phyloP scores from a whole-genome alignment of 305 asterid species.

The Solanum hybrid region DNA sequence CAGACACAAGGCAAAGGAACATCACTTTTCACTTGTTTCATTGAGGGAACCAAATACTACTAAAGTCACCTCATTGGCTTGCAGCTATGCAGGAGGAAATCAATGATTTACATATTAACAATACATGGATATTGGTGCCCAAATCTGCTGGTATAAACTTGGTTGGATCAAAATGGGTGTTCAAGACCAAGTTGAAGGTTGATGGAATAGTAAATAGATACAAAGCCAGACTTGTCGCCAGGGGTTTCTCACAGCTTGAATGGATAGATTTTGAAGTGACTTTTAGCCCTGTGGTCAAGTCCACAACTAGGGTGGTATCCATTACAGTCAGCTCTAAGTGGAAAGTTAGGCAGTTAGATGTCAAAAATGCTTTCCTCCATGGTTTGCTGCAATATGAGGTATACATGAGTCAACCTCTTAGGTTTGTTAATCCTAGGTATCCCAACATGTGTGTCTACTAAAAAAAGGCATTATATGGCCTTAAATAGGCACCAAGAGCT shows the following conservation, averaged over 20 bases:
- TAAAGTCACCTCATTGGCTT: not conserved
- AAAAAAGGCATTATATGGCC: not conserved
- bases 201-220: not conserved
- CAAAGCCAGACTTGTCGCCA: not conserved
- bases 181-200: not conserved
- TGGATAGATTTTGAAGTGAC: too few relatives aligned
- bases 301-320: not conserved
- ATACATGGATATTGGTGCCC: not conserved
- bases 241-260: not conserved
- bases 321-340: not conserved
- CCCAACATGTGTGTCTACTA: not conserved
- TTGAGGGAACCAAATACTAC: not conserved
- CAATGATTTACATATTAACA: not conserved
- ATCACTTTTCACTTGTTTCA: not conserved
- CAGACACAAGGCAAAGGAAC: not conserved
- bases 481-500: not conserved
- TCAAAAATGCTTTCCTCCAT: not conserved
- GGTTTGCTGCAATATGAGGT: not conserved
- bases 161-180: not conserved
- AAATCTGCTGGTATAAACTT: not conserved
- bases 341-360: not conserved
- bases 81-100: not conserved
- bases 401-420: not conserved
- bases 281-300: not conserved
- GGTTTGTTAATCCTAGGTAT: too few relatives aligned